Evolutionary conservation across 139 green algal species (phyloP), one percentile per base, ranked within the genome.

Genomic region (Desmodesmus armatus): DNA sequence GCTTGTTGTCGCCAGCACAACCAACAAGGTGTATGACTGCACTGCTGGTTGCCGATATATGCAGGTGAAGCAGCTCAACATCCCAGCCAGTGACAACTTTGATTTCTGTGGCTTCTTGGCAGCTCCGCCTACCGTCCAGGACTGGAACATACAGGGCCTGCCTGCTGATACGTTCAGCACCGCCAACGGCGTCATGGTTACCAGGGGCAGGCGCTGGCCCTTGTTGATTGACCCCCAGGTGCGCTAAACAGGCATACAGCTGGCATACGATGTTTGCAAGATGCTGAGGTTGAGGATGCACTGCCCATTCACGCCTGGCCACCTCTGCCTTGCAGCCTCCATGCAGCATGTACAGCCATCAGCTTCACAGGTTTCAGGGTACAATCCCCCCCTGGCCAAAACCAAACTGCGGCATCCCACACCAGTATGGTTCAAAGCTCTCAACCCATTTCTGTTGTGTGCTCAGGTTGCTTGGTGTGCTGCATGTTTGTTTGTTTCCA

Each of bases 201-300:
- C 82, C 44, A 91, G 88, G 41, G 91, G 92, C n/a, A 82, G 87
- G 13, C 91, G 96, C 33, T 98, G 93, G 93, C 85, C 92, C 21
- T 89, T 98, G 27, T 94, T 98, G 87, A 96, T 98, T 47, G 96
- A 98, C 87, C 96, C 96, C 13, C 96, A 98, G 91, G 90, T 98
- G 44, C 7, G 60, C 9, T 58, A 23, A 23, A 23, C n/a, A 37
- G 3, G 60, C n/a, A 23, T n/a, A 7, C 21, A 39, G 60, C 4
- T 39, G 17, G n/a, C 27, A 19, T 66, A 29, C 7, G n/a, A 69
- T 69, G n/a, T 29, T 65, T 0, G n/a, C 1, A 13, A 5, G 29
- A 1, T 33, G 23, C 23, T 65, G 15, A 5, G 15, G n/a, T n/a
- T n/a, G n/a, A n/a, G n/a, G n/a, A n/a, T n/a, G n/a, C n/a, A n/a